Conservation (phyloP, 352 stramenopile genomes). For the Globisporangium megalacanthum region DNA sequence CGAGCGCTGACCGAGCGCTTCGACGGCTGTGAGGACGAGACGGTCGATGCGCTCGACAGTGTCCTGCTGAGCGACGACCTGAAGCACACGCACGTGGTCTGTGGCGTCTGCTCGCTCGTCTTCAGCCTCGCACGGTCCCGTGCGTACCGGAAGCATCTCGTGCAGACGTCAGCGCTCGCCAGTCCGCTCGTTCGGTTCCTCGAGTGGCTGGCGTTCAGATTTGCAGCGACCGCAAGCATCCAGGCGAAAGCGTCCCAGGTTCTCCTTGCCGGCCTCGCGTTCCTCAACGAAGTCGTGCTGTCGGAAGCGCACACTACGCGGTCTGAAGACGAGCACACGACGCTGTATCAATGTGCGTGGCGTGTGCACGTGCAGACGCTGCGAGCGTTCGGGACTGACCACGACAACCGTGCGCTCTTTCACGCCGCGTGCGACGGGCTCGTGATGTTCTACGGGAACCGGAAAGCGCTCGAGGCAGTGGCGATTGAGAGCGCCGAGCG, state of each 20-base stretch:
- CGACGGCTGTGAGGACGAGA: slow-evolving; percentile 3
- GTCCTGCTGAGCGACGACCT: slow-evolving; percentile 19
- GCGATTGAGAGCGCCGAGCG: slow-evolving; percentile 18
- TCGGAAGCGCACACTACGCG: slow-evolving; percentile 19
- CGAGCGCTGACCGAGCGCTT: slow-evolving; percentile 23
- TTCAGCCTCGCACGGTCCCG: slow-evolving; percentile 34
- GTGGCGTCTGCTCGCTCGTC: slow-evolving; percentile 45
- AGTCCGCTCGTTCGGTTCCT: slow-evolving; percentile 7
- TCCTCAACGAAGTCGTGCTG: slow-evolving; percentile 44
- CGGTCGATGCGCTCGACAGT: slow-evolving; percentile 12
- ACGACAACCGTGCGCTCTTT: slow-evolving; percentile 35
- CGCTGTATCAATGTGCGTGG: slow-evolving; percentile 19
- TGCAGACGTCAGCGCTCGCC: slow-evolving; percentile 23
- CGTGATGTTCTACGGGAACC: slow-evolving; percentile 35
- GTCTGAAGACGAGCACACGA: slow-evolving; percentile 11
- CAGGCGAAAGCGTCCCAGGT: slow-evolving; percentile 30
- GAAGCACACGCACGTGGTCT: slow-evolving; percentile 41
- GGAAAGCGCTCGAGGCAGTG: slow-evolving; percentile 15
- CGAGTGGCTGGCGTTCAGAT: slow-evolving; percentile 42
- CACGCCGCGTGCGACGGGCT: slow-evolving; percentile 39
- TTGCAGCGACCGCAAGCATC: slow-evolving; percentile 22
- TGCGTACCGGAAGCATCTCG: slow-evolving; percentile 37
- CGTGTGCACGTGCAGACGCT: slow-evolving; percentile 32
- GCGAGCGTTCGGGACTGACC: slow-evolving; percentile 28
- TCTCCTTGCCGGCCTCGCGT: slow-evolving; percentile 33